Base-by-base conservation (phyloP, 352 stramenopile genomes). In the Bremia lactucae region DNA sequence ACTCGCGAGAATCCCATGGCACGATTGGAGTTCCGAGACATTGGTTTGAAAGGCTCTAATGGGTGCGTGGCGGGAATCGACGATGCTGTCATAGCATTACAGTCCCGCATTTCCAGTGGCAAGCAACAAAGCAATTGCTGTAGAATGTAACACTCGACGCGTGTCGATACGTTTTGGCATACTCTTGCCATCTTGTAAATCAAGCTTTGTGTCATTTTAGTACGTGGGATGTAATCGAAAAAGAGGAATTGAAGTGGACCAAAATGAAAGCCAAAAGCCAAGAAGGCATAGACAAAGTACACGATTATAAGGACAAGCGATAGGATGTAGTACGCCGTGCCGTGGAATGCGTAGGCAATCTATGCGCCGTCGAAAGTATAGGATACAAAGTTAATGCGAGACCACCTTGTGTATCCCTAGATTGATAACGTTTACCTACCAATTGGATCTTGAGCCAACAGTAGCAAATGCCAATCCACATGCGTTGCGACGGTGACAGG, bases 311-410 rank as follows among this genome's bases (percentile, higher is more conserved):
- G 68, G 19, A 81, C 42, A 33, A 82, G 62, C 24, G 75, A 77
- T 36, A 76, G 52, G 25, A 51, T 76, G 48, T 68, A 75, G 57
- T 88, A 88, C 21, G 62, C 59, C 19, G 75, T 82, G 41, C 65
- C 75, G 42, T 82, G 75, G 62, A 88, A 88, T 18, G 70, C 75
- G 41, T 84, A 86, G 66, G 84, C 68, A 40, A 88, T 88, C 64
- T 85, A 21, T 33, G 6, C 5, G 14, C 8, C 14, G 10, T 24
- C 18, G 15, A 8, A 11, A 19, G 13, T 4, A 13, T 5, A 15
- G 5, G 6, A 33, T 1, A 33, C 7, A 14, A 33, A 13, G 11
- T n/a, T n/a, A n/a, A n/a, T n/a, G n/a, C n/a, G n/a, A n/a, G n/a
- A n/a, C n/a, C n/a, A n/a, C n/a, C n/a, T n/a, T n/a, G n/a, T n/a